Conservation (phyloP, 2,329 filamentous ascomycete genomes). For the Pyrenochaeta sp. region DNA sequence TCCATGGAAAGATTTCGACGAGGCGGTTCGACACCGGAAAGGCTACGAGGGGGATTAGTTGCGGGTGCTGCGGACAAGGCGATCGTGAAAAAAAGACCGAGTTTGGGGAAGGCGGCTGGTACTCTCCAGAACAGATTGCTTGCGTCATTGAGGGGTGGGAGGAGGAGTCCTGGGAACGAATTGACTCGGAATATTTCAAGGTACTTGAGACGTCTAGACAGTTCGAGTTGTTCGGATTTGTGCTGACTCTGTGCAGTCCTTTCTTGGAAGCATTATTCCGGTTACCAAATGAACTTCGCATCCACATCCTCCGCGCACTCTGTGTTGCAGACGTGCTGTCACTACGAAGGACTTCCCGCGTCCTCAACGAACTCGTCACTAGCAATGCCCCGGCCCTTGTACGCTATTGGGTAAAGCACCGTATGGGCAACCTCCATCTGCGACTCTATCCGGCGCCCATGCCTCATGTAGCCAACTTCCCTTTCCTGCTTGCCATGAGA, state of each 20-base stretch:
- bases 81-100: slow-evolving; percentile 38
- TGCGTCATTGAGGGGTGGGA: slow-evolving; percentile 40
- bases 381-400: slow-evolving; percentile 43
- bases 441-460: slow-evolving; percentile 44
- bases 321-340: slow-evolving; percentile 44
- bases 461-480: slow-evolving; percentile 38
- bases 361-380: slow-evolving; percentile 40
- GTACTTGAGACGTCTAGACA: slow-evolving; percentile 21
- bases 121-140: slow-evolving; percentile 40
- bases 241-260: slow-evolving; percentile 23
- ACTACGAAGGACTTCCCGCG: slow-evolving; percentile 39
- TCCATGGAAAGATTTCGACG: slow-evolving; percentile 35
- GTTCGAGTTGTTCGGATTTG: neutral
- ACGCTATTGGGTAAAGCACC: slow-evolving; percentile 44
- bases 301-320: slow-evolving; percentile 43
- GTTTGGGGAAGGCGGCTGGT: slow-evolving; percentile 41
- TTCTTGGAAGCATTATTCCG: slow-evolving; percentile 43
- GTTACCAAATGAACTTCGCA: slow-evolving; percentile 44
- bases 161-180: slow-evolving; percentile 28
- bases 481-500: slow-evolving; percentile 44
- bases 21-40: slow-evolving; percentile 25
- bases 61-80: slow-evolving; percentile 20
- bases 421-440: slow-evolving; percentile 43
- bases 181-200: slow-evolving; percentile 29
- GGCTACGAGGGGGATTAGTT: slow-evolving; percentile 22